Percentiles rank a stretch among this genome's conserved stretches.
Conservation (phyloP, 345 rosid genomes). For the Populus pruinosa region DNA sequence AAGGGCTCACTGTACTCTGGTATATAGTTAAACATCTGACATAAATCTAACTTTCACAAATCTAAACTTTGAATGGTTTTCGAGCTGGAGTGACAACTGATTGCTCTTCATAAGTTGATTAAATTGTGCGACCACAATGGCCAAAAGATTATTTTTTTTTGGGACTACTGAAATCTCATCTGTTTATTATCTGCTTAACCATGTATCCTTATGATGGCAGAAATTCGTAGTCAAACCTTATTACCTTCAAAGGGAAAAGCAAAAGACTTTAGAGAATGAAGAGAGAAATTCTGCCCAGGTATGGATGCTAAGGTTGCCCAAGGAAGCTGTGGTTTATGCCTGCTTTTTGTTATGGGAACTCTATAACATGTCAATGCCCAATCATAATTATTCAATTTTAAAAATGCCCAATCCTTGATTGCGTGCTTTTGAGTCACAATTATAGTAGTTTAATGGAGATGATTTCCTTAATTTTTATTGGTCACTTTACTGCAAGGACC, state of each 20-base stretch:
- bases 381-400: not conserved
- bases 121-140: not conserved
- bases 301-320: constrained; percentile 16
- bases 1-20: no score
- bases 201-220: constrained; percentile 30
- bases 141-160: not conserved
- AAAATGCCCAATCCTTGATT: not conserved
- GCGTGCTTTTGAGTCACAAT: not conserved
- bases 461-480: no score
- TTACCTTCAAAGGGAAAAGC: constrained; percentile 59
- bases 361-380: not conserved
- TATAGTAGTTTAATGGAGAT: no score
- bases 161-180: not conserved
- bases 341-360: not conserved
- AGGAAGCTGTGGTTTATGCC: constrained; percentile 4
- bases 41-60: no score
- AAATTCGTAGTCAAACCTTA: constrained; percentile 79
- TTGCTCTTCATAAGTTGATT: not conserved
- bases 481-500: no score
- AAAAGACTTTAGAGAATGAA: constrained; percentile 61
- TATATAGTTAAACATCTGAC: no score
- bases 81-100: not conserved
- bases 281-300: constrained; percentile 76
- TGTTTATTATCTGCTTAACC: not conserved
- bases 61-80: not conserved